A percentile compares a stretch with the other conserved stretches of the same genome.
These are phyloP conservation scores for Lepiota brunneoincarnata DNA, from an alignment of 768 basidiomycete species.

Conservation along the genomic window DNA sequence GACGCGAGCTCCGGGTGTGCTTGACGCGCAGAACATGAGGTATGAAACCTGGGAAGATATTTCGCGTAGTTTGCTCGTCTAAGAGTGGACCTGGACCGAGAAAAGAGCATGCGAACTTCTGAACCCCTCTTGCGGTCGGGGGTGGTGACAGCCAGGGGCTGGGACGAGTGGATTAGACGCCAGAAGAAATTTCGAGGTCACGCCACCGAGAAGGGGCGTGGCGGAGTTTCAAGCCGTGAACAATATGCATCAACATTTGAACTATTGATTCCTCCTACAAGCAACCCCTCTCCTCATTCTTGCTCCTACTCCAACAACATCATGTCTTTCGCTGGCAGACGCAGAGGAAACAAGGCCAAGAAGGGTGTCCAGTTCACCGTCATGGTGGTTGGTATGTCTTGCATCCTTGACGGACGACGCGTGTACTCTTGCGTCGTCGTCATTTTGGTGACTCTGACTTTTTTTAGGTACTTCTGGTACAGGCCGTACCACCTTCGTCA, in stretches of 20 bases:
- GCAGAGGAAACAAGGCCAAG: slow-evolving; percentile 93
- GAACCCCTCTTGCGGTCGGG: slow-evolving; percentile 5
- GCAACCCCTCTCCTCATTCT: slow-evolving; percentile 21
- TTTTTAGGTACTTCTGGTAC: slow-evolving; percentile 90
- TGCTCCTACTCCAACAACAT: slow-evolving; percentile 20
- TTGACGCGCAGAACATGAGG: slow-evolving; percentile 12
- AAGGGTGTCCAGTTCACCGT: slow-evolving; percentile 98
- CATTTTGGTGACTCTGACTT: slow-evolving; percentile 20
- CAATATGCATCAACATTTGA: slow-evolving; percentile 30
- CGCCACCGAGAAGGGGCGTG: slow-evolving; percentile 20
- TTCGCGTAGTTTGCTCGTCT: not conserved
- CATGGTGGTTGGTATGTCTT: slow-evolving; percentile 90
- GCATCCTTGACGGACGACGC: not conserved
- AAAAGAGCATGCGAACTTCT: slow-evolving; percentile 3
- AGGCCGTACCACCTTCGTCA: slow-evolving; percentile 97
- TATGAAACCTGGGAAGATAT: not conserved
- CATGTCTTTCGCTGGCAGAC: slow-evolving; percentile 86
- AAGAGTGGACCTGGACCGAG: slow-evolving; percentile 1
- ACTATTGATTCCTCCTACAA: slow-evolving; percentile 24
- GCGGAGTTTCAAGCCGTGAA: slow-evolving; percentile 38
- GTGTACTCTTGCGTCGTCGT: slow-evolving; percentile 9
- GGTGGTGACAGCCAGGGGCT: not conserved
- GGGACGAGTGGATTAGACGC: slow-evolving; percentile 8
- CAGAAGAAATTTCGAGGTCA: slow-evolving; percentile 21
- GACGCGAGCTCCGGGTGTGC: not conserved